Evolutionary conservation across 164 flowering plant genomes (phyloP).

Genomic region (Stephania cephalantha): DNA sequence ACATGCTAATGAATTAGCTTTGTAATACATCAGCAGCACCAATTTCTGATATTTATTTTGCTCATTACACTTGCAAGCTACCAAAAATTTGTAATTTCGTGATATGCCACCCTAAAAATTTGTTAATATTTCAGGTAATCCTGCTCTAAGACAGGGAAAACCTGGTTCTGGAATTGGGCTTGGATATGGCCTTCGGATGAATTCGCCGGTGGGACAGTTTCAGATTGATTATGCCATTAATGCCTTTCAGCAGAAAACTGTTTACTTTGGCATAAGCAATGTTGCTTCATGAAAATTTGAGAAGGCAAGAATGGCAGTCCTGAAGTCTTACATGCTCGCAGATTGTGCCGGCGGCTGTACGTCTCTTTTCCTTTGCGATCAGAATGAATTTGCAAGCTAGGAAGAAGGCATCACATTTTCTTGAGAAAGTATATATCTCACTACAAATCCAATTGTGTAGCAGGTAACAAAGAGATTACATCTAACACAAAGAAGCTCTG

Average conservation of each 20-base stretch:
- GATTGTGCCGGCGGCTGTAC: neutral
- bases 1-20: neutral
- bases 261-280: slow-evolving; percentile 71
- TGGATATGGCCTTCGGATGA: slow-evolving; percentile 75
- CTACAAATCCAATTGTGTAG: neutral
- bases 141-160: slow-evolving; percentile 82
- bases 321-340: neutral
- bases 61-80: neutral
- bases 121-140: slow-evolving; percentile 55
- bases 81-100: neutral
- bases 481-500: neutral
- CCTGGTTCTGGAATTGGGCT: slow-evolving; percentile 78
- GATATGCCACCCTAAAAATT: neutral
- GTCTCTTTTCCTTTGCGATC: neutral
- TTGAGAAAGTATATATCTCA: neutral
- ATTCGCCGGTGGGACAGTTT: slow-evolving; percentile 58
- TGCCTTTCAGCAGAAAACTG: slow-evolving; percentile 61
- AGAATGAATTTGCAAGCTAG: neutral
- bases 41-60: too few species aligned
- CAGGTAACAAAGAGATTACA: neutral
- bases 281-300: slow-evolving; percentile 32
- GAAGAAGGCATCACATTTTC: neutral
- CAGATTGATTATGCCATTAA: slow-evolving; percentile 78
- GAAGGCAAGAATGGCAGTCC: neutral
- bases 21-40: too few species aligned